phyloP scores from a whole-genome alignment of 2,329 filamentous ascomycete species.

The Colletotrichum spaethianum region DNA sequence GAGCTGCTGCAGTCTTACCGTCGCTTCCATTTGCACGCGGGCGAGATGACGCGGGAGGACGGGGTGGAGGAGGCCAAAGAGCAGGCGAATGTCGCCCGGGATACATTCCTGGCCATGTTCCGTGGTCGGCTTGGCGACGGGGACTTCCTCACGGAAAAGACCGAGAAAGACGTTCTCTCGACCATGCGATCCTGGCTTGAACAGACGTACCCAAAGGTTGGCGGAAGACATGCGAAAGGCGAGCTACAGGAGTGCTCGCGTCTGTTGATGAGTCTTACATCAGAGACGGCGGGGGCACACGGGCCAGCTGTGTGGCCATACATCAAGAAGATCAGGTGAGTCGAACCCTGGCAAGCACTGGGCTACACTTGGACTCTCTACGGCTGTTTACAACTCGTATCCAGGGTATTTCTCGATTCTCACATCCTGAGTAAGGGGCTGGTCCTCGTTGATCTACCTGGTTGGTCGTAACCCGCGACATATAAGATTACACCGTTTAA shows the following conservation, averaged over 20 bases:
- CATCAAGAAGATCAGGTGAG: slow-evolving; percentile 59
- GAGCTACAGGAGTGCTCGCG: slow-evolving; percentile 51
- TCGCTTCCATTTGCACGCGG: slow-evolving; percentile 49
- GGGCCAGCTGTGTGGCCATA: slow-evolving; percentile 58
- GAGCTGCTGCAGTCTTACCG: slow-evolving; percentile 55
- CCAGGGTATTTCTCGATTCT: slow-evolving; percentile 59
- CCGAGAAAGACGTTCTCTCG: slow-evolving; percentile 41
- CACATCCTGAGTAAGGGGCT: slow-evolving; percentile 64
- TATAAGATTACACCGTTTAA: neutral
- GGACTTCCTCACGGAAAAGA: slow-evolving; percentile 39
- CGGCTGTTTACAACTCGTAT: slow-evolving; percentile 30
- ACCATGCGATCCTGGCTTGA: slow-evolving; percentile 46
- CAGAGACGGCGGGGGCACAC: slow-evolving; percentile 46
- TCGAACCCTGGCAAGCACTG: neutral
- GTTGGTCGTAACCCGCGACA: slow-evolving; percentile 46
- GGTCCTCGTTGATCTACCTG: slow-evolving; percentile 64
- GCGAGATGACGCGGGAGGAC: slow-evolving; percentile 29
- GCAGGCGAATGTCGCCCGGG: slow-evolving; percentile 51
- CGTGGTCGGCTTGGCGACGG: slow-evolving; percentile 43
- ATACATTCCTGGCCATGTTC: slow-evolving; percentile 58
- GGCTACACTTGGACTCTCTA: neutral
- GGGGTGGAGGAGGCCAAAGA: slow-evolving; percentile 45
- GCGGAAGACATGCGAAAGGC: neutral
- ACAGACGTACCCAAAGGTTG: slow-evolving; percentile 30
- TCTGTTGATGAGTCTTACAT: slow-evolving; percentile 54